Evolutionary conservation across 257 asterid species (phyloP).

Genomic region (Eustoma russellianum): DNA sequence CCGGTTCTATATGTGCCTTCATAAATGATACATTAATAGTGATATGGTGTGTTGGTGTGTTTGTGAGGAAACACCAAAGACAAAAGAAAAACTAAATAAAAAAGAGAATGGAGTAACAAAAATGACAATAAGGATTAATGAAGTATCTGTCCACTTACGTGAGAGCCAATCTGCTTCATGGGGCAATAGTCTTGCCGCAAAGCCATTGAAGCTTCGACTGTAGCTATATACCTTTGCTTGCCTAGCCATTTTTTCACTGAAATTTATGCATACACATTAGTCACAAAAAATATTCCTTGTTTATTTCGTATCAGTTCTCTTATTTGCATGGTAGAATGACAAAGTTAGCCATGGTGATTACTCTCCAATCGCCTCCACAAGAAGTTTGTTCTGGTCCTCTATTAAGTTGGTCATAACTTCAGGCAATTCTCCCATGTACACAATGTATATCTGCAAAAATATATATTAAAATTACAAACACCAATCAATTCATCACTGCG

Average conservation of each 20-base stretch:
- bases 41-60: no score
- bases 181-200: conserved; percentile 57
- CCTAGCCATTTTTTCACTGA: conserved; percentile 50
- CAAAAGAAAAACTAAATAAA: no score
- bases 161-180: conserved; percentile 50
- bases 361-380: conserved; percentile 59
- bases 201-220: conserved; percentile 64
- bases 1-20: no score
- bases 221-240: conserved; percentile 51
- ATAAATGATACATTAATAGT: no score
- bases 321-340: no score
- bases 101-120: background rate
- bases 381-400: conserved; percentile 41
- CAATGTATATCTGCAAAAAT: conserved; percentile 48
- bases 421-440: conserved; percentile 77
- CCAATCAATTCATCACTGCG: no score
- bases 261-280: background rate
- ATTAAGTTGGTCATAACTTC: conserved; percentile 13
- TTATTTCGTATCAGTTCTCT: no score
- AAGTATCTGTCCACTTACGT: conserved; percentile 12
- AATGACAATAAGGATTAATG: background rate
- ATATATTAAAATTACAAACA: background rate
- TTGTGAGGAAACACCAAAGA: no score
- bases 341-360: conserved; percentile 7
- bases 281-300: no score